A percentile compares a stretch with the other conserved stretches of the same genome.
Evolutionary conservation across 257 asterid genomes (phyloP).

Genomic region (Ocimum tenuiflorum): DNA sequence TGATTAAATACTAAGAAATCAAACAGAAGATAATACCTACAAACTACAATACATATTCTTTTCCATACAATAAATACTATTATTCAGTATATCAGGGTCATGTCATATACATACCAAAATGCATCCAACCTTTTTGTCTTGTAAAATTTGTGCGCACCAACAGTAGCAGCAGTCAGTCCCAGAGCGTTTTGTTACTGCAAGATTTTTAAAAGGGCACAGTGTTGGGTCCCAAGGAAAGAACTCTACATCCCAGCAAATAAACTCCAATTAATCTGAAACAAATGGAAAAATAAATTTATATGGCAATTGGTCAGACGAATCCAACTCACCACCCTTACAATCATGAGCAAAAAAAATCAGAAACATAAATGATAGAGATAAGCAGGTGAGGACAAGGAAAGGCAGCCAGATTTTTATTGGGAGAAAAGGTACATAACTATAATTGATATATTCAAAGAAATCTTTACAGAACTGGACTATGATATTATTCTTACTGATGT

Average conservation of each 20-base stretch:
- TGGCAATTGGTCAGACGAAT: not conserved
- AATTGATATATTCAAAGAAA: not conserved
- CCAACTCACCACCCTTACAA: not conserved
- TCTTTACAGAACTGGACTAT: slow-evolving; percentile 2
- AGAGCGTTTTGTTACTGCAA: slow-evolving; percentile 36
- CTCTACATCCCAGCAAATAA: slow-evolving; percentile 17
- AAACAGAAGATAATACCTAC: too few relatives aligned
- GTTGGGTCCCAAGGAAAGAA: not conserved
- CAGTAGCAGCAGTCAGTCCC: slow-evolving; percentile 23
- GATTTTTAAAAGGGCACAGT: slow-evolving; percentile 17
- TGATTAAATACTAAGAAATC: too few relatives aligned
- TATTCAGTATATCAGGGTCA: not conserved
- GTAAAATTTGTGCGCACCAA: slow-evolving; percentile 16
- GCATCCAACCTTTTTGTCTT: slow-evolving; percentile 24
- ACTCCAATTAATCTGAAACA: slow-evolving; percentile 22
- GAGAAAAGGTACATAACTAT: too few relatives aligned
- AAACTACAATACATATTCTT: too few relatives aligned
- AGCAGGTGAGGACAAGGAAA: not conserved
- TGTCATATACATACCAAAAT: slow-evolving; percentile 9
- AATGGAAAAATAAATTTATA: not conserved
- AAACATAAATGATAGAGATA: not conserved
- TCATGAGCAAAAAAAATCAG: not conserved
- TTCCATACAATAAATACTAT: too few relatives aligned
- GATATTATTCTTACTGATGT: too few relatives aligned
- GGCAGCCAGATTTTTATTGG: not conserved